Evolutionary conservation across 305 asterid genomes (phyloP), one percentile per base, ranked within the genome.

Genomic region (Rubia tinctorum): DNA sequence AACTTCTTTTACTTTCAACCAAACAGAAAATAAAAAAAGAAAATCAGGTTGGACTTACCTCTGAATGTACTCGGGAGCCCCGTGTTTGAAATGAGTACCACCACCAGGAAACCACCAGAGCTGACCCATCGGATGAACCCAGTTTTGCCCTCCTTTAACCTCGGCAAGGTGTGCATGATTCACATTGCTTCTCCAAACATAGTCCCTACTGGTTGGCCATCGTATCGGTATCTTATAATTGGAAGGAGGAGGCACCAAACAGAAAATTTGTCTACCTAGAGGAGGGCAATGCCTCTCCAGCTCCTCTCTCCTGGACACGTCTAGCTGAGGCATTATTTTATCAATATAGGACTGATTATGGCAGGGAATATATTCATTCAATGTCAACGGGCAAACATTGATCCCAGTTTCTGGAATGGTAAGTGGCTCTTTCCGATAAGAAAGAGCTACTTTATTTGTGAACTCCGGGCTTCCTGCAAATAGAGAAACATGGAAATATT

Each of bases 41-140:
- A 44, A 76, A 71, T 60, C 44, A 58, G 42, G 23, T 49, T 11
- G 58, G 37, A 74, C 80, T 71, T 84, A 90, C 97, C 99, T 90
- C 78, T 90, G 82, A 60, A 92, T 92, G 79, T 95, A 95, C 83
- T 95, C 96, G 0, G 91, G 20, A 82, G 98, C 98, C 82, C 98
- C 98, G 75, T 95, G 86, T 86, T 95, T 95, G 80, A 95, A 95
- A 82, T 95, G 99, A 49, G 99, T 95, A 76, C 99, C 98, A 66
- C 99, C 97, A 61, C 98, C 98, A 7, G 98, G 99, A 80, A 95
- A 95, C 96, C 97, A 95, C 99, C 97, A 92, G 5, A 90, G 80
- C 8, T 82, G 80, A 75, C 79, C 90, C 84, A 83, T 92, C 40
- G 85, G 91, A 25, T 89, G 97, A 68, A 92, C 97, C 96, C 99